Base-by-base conservation (phyloP, 345 rosid genomes). In the Corymbia maculata region DNA sequence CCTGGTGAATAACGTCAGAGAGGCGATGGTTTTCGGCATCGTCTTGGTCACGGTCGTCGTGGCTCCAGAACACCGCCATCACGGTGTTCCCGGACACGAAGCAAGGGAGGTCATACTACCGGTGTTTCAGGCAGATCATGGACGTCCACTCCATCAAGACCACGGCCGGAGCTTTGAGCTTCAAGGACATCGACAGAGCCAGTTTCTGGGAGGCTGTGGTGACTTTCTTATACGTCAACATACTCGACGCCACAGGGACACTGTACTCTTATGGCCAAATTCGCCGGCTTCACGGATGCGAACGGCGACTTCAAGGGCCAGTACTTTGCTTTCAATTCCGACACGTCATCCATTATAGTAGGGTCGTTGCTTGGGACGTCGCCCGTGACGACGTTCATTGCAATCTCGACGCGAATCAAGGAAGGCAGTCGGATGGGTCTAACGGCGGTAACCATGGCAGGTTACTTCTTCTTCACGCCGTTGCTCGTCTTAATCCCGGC, bases 391-490 rank as follows among this genome's bases (percentile, higher is more conserved):
- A 91, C 93, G 0, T 97, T 93, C 70, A 92, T 96, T 3, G 99
- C 96, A 80, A 96, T 98, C 2, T 96, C 99, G 1, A 95, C 97
- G 2, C 98, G 99, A 36, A 97, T 97, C 44, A 57, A 98, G 3
- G 99, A 97, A 52, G 99, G 99, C 0, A 98, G 99, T 2, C 87
- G 95, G 59, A 96, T 98, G 2, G 99, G 99, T 47, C 7, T 96
- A 0, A 97, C 98, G 9, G 97, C 99, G 42, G 7, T 97, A 1
- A 96, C 98, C 0, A 98, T 94, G 32, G 99, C 96, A 4, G 94
- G 90, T 1, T 97, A 96, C 86, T 97, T 96, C 89, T 92, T 97
- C 24, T 6, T 97, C 87, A 97, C 99, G 47, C 99, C 99, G 30
- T 55, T 97, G 55, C 51, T 97, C 68, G 97, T 98, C 24, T 96